These are phyloP conservation scores for Lomentospora prolificans DNA, from an alignment of 2,329 filamentous ascomycete genomes.

Conservation along the genomic window DNA sequence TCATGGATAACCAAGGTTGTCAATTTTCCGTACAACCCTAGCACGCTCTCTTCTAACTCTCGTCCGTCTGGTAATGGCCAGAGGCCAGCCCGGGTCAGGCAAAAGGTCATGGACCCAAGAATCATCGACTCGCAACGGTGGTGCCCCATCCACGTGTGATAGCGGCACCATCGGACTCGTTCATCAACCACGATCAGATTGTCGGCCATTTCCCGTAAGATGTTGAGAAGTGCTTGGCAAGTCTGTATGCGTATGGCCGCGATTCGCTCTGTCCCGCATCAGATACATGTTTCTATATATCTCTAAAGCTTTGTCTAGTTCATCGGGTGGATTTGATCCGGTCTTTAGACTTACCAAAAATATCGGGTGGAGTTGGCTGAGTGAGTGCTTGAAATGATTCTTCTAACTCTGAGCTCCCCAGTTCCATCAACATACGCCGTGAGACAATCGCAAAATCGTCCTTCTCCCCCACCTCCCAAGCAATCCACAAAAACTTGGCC, in stretches of 20 bases:
- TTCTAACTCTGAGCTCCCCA: neutral
- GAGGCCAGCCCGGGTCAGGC: constrained; percentile 20
- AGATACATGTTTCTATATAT: neutral
- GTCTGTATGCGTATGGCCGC: constrained; percentile 15
- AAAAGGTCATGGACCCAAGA: constrained; percentile 24
- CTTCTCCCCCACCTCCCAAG: constrained; percentile 21
- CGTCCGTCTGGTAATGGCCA: constrained; percentile 20
- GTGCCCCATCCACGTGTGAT: constrained; percentile 23
- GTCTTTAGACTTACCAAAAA: constrained; percentile 13
- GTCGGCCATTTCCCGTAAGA: constrained; percentile 17
- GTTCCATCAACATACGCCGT: constrained; percentile 17
- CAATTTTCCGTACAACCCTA: constrained; percentile 15
- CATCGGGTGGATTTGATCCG: neutral
- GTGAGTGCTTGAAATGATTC: constrained; percentile 2
- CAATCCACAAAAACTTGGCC: constrained; percentile 19
- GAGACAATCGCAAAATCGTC: constrained; percentile 15
- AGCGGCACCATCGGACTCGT: constrained; percentile 21
- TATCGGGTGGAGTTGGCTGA: constrained; percentile 14
- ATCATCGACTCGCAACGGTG: constrained; percentile 28
- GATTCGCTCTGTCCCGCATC: constrained; percentile 12
- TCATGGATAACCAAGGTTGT: constrained; percentile 19
- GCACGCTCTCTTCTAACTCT: constrained; percentile 17
- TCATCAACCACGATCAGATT: constrained; percentile 20
- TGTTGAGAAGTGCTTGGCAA: constrained; percentile 16
- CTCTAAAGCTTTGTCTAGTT: neutral